Conservation (phyloP, 179 eudicot genomes). For the Silene vulgaris region DNA sequence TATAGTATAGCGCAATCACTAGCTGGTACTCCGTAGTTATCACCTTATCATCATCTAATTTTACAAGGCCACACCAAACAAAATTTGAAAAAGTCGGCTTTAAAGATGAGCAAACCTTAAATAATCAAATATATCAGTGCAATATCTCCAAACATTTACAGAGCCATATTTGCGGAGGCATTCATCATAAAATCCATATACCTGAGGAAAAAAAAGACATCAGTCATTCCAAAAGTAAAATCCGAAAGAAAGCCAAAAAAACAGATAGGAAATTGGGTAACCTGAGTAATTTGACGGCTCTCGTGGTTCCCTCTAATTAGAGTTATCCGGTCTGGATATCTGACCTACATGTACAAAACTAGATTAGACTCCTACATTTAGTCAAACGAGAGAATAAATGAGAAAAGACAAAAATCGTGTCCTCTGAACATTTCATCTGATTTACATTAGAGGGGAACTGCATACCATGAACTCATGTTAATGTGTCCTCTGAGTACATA, state of each 20-base stretch:
- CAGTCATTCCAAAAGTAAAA: constrained; percentile 19
- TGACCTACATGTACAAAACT: constrained; percentile 46
- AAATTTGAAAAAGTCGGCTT: background rate
- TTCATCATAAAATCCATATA: constrained; percentile 96
- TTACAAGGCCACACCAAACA: background rate
- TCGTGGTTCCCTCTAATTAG: constrained; percentile 95
- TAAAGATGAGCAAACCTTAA: constrained; percentile 52
- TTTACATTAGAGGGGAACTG: background rate
- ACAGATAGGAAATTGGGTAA: constrained; percentile 21
- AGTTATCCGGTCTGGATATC: constrained; percentile 94
- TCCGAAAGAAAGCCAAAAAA: background rate
- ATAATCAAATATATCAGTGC: constrained; percentile 94
- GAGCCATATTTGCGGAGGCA: constrained; percentile 94
- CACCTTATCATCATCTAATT: constrained; percentile 7
- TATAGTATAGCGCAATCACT: background rate
- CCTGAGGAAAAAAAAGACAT: constrained; percentile 43
- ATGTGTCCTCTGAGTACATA: background rate
- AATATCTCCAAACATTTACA: constrained; percentile 92
- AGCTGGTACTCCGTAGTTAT: background rate
- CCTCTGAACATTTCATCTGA: background rate
- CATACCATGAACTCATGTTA: background rate
- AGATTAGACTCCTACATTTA: constrained; percentile 7
- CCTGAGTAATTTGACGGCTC: constrained; percentile 90
- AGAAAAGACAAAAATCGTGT: background rate
- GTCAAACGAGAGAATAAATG: background rate